A percentile compares a stretch with the other conserved stretches of the same genome.
phyloP scores from a whole-genome alignment of 768 basidiomycete genomes.

The Rhodotorula diobovata region DNA sequence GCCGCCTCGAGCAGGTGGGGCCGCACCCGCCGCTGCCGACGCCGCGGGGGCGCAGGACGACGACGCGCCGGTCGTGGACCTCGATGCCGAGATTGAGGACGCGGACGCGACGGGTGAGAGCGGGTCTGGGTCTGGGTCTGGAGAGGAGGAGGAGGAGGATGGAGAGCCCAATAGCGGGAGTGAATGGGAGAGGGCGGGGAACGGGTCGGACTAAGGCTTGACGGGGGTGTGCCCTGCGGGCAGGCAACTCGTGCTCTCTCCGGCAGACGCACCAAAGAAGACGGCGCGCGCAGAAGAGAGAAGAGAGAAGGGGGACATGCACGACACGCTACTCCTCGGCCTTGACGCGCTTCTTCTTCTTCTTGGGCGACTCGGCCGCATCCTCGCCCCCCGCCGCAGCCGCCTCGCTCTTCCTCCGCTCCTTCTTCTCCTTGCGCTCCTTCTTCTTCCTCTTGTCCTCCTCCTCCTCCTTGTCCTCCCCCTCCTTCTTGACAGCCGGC shows the following conservation, averaged over 20 bases:
- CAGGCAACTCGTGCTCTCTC: too few relatives aligned
- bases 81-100: slow-evolving; percentile 38
- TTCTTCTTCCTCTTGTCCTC: slow-evolving; percentile 10
- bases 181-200: too few relatives aligned
- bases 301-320: too few relatives aligned
- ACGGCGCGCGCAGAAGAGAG: too few relatives aligned
- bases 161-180: too few relatives aligned
- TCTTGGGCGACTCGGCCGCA: slow-evolving; percentile 3
- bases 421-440: slow-evolving; percentile 6
- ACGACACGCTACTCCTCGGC: not conserved
- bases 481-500: not conserved
- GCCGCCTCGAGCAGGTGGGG: not conserved
- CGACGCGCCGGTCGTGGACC: slow-evolving; percentile 15
- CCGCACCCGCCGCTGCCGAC: not conserved
- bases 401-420: slow-evolving; percentile 6
- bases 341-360: slow-evolving; percentile 9
- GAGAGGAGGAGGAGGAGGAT: too few relatives aligned
- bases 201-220: too few relatives aligned
- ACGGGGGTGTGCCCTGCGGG: too few relatives aligned
- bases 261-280: too few relatives aligned
- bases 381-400: not conserved
- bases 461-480: slow-evolving; percentile 5
- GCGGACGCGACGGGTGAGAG: slow-evolving; percentile 26
- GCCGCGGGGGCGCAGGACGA: not conserved
- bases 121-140: too few relatives aligned